A percentile compares a stretch with the other conserved stretches of the same genome.
Evolutionary conservation across 148 eudicot species (phyloP).

Genomic region (Amaranthus hypochondriacus): DNA sequence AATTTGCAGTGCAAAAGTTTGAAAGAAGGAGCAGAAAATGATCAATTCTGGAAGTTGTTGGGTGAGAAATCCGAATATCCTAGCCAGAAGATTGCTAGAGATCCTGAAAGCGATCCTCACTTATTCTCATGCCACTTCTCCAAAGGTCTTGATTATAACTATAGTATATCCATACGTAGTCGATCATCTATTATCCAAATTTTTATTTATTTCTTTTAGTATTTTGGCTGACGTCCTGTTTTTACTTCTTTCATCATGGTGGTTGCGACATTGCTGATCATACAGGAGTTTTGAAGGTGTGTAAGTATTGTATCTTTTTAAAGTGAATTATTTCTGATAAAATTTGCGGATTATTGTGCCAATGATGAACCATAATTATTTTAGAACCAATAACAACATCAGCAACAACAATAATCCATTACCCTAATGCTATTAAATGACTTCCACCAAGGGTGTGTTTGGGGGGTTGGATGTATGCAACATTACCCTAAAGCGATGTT

Average conservation of each 20-base stretch:
- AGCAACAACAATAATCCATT: no score
- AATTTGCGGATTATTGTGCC: not conserved
- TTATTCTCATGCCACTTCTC: constrained; percentile 70
- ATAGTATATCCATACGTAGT: not conserved
- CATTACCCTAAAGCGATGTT: not conserved
- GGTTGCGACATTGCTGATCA: constrained; percentile 26
- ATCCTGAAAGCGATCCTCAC: constrained; percentile 80
- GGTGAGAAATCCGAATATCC: constrained; percentile 83
- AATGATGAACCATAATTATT: not conserved
- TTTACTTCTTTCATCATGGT: constrained; percentile 21
- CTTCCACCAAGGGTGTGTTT: no score
- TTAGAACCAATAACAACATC: no score
- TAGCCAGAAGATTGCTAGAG: constrained; percentile 68
- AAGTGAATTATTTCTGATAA: not conserved
- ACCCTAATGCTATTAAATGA: no score
- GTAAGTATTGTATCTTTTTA: constrained; percentile 13
- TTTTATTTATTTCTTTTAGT: not conserved
- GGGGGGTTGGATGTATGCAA: no score
- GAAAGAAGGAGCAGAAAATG: constrained; percentile 86
- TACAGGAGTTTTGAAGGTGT: constrained; percentile 82
- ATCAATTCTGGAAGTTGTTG: constrained; percentile 78
- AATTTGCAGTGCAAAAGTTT: constrained; percentile 69
- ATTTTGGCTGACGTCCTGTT: constrained; percentile 27
- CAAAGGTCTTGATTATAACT: constrained; percentile 45
- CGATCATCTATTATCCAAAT: constrained; percentile 1